phyloP scores from a whole-genome alignment of 2,329 filamentous ascomycete genomes.

The Chaetoscypha palmicola region DNA sequence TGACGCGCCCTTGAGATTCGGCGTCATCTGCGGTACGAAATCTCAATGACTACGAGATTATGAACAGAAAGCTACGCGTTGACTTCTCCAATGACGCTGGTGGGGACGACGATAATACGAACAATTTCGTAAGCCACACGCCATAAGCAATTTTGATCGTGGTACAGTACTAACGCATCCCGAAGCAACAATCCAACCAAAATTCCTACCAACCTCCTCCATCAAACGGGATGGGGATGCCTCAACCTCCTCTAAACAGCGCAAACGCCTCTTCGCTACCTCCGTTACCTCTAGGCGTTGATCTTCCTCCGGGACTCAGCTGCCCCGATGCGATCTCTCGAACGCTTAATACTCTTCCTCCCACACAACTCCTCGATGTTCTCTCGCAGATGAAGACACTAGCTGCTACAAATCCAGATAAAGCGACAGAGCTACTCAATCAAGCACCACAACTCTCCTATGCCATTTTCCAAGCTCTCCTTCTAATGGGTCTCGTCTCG shows the following conservation, averaged over 20 bases:
- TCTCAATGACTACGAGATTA: conserved; percentile 89
- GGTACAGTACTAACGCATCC: not conserved
- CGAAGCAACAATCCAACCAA: conserved; percentile 13
- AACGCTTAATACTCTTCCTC: conserved; percentile 78
- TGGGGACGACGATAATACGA: conserved; percentile 49
- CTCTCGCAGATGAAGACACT: conserved; percentile 90
- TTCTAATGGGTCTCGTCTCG: conserved; percentile 89
- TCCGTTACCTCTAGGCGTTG: conserved; percentile 75
- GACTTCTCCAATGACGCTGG: conserved; percentile 86
- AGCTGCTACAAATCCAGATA: conserved; percentile 71
- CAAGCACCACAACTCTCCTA: conserved; percentile 90
- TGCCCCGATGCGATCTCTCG: conserved; percentile 88
- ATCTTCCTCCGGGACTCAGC: conserved; percentile 74
- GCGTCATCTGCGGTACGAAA: conserved; percentile 93
- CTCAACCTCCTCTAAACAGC: conserved; percentile 29
- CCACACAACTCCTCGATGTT: conserved; percentile 85
- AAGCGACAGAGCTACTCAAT: conserved; percentile 77
- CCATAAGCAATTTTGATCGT: not conserved
- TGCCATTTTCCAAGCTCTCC: conserved; percentile 87
- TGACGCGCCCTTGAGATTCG: conserved; percentile 45
- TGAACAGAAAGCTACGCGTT: conserved; percentile 88
- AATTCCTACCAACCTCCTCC: conserved; percentile 31
- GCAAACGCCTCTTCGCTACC: conserved; percentile 53
- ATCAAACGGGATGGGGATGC: conserved; percentile 32
- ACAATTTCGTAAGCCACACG: not conserved